Evolutionary conservation across 257 asterid species (phyloP).

Genomic region (Haberlea rhodopensis): DNA sequence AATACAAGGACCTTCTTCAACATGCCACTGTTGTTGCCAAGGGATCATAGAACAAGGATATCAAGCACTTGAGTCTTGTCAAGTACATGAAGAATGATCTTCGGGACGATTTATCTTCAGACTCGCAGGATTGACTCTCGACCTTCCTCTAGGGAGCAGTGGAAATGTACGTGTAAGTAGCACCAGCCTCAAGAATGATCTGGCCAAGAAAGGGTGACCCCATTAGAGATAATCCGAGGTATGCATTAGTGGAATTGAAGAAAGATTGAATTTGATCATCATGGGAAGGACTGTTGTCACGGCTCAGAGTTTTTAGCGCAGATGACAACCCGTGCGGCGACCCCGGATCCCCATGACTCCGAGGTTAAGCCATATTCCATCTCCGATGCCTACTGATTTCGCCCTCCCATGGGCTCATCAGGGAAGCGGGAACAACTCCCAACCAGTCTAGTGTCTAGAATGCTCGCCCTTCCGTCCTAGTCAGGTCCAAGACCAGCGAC

Average conservation of each 20-base stretch:
- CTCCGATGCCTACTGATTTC: too few species aligned
- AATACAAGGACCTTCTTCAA: conserved; percentile 45
- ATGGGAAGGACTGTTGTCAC: conserved; percentile 36
- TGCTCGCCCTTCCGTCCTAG: too few species aligned
- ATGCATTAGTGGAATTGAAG: conserved; percentile 51
- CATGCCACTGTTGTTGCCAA: conserved; percentile 50
- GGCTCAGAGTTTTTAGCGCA: too few species aligned
- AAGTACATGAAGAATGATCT: conserved; percentile 35
- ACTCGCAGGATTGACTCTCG: conserved; percentile 33
- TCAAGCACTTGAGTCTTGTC: conserved; percentile 45
- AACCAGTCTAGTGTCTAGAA: too few species aligned
- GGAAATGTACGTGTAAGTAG: conserved; percentile 34
- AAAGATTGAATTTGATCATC: conserved; percentile 38
- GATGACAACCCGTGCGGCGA: too few species aligned
- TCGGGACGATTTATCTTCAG: conserved; percentile 30
- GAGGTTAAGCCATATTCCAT: too few species aligned
- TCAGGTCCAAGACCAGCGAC: too few species aligned
- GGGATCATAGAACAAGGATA: conserved; percentile 37
- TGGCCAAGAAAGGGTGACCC: conserved; percentile 44
- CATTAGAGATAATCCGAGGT: conserved; percentile 25
- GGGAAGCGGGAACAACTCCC: too few species aligned
- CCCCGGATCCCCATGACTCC: too few species aligned
- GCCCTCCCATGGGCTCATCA: too few species aligned
- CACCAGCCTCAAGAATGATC: conserved; percentile 35
- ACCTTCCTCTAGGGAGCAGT: conserved; percentile 24